Evolutionary conservation across 345 rosid genomes (phyloP).

Genomic region (Citrus medica): DNA sequence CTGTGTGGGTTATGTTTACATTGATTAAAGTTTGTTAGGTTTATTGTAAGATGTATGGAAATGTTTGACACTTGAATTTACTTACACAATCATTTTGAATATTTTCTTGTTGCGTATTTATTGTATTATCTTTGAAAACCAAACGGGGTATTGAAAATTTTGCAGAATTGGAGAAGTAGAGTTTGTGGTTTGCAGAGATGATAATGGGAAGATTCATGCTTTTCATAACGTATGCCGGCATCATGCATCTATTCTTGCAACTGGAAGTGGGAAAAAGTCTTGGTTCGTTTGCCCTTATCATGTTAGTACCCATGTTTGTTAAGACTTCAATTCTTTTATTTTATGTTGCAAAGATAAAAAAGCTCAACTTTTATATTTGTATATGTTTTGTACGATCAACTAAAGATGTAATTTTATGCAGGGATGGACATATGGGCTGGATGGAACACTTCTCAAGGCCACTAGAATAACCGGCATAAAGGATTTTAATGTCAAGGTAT

Average conservation of each 20-base stretch:
- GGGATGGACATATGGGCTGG: conserved; percentile 90
- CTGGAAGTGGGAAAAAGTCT: conserved; percentile 67
- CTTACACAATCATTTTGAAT: background rate
- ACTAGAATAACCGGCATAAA: conserved; percentile 64
- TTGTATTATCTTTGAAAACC: background rate
- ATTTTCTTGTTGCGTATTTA: background rate
- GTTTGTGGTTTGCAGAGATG: conserved; percentile 76
- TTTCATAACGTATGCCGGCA: conserved; percentile 95
- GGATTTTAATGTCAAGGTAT: conserved; percentile 56
- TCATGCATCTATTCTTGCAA: conserved; percentile 81
- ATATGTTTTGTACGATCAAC: background rate
- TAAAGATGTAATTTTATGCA: conserved; percentile 19
- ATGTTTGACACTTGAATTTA: background rate
- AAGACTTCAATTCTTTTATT: background rate
- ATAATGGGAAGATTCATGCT: conserved; percentile 55
- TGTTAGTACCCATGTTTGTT: conserved; percentile 33
- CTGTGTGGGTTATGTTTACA: background rate
- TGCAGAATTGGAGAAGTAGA: conserved; percentile 75
- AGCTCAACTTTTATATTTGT: background rate
- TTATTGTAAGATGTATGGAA: background rate
- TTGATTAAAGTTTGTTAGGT: background rate
- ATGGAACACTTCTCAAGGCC: conserved; percentile 79
- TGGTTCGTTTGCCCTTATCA: conserved; percentile 94
- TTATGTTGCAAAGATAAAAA: background rate
- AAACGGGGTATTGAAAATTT: background rate